Conservation (phyloP, 495 filamentous ascomycete species). For the Neurospora tetraspora region DNA sequence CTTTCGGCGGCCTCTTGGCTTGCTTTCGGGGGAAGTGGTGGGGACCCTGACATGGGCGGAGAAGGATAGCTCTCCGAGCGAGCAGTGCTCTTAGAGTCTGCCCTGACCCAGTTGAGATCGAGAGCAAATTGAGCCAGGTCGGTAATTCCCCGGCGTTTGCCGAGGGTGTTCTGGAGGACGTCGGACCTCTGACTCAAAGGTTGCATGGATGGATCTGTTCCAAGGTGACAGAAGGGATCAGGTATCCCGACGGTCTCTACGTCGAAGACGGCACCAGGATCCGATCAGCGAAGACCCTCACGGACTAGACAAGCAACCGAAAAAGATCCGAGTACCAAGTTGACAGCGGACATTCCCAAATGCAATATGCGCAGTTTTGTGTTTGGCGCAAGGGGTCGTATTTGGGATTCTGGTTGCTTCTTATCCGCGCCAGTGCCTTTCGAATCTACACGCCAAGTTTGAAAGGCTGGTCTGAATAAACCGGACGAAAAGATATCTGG, state of each 20-base stretch:
- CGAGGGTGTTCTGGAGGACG: conserved; percentile 40
- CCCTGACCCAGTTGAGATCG: conserved; percentile 56
- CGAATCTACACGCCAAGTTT: not conserved
- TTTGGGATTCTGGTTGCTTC: not conserved
- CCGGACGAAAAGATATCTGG: not conserved
- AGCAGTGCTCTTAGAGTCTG: conserved; percentile 58
- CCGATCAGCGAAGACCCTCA: conserved; percentile 11
- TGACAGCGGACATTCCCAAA: conserved; percentile 23
- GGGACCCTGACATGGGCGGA: conserved; percentile 80
- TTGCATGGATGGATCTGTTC: conserved; percentile 37
- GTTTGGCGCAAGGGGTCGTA: not conserved
- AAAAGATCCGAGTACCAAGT: conserved; percentile 14
- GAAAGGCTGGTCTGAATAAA: not conserved
- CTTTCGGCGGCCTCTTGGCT: conserved; percentile 50
- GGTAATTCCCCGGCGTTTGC: conserved; percentile 50
- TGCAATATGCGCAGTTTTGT: conserved; percentile 3
- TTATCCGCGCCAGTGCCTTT: not conserved
- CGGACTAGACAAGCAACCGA: conserved; percentile 16
- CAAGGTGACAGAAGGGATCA: conserved; percentile 16
- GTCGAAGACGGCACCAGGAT: conserved; percentile 7
- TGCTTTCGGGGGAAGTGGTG: conserved; percentile 55
- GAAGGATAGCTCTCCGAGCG: conserved; percentile 58
- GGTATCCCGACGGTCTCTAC: conserved; percentile 19
- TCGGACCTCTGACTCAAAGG: conserved; percentile 32
- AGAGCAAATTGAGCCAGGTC: conserved; percentile 60